These are phyloP conservation scores for Platanus orientalis DNA, from an alignment of 164 flowering plant genomes.

Conservation along the genomic window DNA sequence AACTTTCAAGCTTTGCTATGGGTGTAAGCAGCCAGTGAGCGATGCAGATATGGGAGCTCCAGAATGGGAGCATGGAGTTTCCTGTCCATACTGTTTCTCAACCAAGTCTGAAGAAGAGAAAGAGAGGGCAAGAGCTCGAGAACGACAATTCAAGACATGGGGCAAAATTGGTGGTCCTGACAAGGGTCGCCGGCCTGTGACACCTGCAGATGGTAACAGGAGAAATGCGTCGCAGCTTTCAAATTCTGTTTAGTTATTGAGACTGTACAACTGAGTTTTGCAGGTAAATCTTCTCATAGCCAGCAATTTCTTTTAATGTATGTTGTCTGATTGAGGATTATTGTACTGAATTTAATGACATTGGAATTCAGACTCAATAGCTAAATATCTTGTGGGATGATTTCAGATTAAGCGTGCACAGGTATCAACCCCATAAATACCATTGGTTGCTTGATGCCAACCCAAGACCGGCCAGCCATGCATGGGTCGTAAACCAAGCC, in stretches of 20 bases:
- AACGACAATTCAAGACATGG: slow-evolving; percentile 77
- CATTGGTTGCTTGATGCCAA: too few species aligned
- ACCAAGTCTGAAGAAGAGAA: slow-evolving; percentile 85
- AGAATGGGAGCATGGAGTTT: slow-evolving; percentile 75
- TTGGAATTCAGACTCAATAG: too few species aligned
- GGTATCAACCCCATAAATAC: too few species aligned
- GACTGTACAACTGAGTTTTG: background rate
- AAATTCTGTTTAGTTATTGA: slow-evolving; percentile 10
- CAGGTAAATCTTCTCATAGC: background rate
- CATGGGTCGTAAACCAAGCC: too few species aligned
- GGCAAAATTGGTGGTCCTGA: slow-evolving; percentile 93
- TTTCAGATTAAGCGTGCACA: too few species aligned
- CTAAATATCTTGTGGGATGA: too few species aligned
- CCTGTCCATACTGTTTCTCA: slow-evolving; percentile 81
- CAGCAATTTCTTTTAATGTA: background rate
- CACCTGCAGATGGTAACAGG: background rate
- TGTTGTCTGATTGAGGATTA: too few species aligned
- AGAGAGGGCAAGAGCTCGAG: slow-evolving; percentile 92
- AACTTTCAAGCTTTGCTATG: slow-evolving; percentile 84
- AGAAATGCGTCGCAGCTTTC: slow-evolving; percentile 1
- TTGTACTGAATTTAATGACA: too few species aligned
- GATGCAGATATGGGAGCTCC: slow-evolving; percentile 89
- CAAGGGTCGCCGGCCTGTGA: slow-evolving; percentile 64
- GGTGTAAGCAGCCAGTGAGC: slow-evolving; percentile 89
- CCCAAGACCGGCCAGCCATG: too few species aligned